Evolutionary conservation across 805 yeast species (phyloP).

Genomic region (Grigorovia humatica): DNA sequence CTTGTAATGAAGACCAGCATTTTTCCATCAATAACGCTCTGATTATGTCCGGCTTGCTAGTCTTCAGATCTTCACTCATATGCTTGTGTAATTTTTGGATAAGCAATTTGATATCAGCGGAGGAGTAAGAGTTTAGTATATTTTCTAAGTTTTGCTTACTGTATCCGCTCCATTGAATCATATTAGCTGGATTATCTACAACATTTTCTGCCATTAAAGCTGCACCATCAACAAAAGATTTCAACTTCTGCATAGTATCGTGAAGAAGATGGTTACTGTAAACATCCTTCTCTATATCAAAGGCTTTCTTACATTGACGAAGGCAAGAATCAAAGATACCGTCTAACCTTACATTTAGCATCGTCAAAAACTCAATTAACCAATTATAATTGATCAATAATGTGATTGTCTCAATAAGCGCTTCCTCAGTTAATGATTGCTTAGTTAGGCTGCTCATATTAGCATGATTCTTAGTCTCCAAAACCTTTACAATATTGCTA

Average conservation of each 20-base stretch:
- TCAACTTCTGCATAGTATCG: conserved; percentile 55
- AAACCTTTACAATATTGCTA: background rate
- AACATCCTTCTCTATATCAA: conserved; percentile 26
- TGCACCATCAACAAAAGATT: conserved; percentile 54
- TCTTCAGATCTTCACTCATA: conserved; percentile 44
- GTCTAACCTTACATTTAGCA: conserved; percentile 11
- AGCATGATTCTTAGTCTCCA: background rate
- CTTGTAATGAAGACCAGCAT: conserved; percentile 64
- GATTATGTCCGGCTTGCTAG: conserved; percentile 14
- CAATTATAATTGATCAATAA: conserved; percentile 46
- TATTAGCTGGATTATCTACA: conserved; percentile 32
- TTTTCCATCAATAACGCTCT: conserved; percentile 42
- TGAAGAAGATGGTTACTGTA: conserved; percentile 41
- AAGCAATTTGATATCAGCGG: conserved; percentile 44
- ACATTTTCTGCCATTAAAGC: conserved; percentile 34
- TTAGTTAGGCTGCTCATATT: background rate
- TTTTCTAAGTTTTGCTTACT: conserved; percentile 49
- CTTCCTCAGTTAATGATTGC: conserved; percentile 3
- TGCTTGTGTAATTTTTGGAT: conserved; percentile 46
- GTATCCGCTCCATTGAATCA: conserved; percentile 53
- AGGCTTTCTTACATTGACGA: conserved; percentile 19
- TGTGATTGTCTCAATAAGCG: conserved; percentile 34
- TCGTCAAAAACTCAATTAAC: conserved; percentile 34
- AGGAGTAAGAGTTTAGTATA: conserved; percentile 46
- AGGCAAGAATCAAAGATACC: conserved; percentile 15